phyloP scores from a whole-genome alignment of 2,329 filamentous ascomycete genomes.

The Neofusicoccum sp. region DNA sequence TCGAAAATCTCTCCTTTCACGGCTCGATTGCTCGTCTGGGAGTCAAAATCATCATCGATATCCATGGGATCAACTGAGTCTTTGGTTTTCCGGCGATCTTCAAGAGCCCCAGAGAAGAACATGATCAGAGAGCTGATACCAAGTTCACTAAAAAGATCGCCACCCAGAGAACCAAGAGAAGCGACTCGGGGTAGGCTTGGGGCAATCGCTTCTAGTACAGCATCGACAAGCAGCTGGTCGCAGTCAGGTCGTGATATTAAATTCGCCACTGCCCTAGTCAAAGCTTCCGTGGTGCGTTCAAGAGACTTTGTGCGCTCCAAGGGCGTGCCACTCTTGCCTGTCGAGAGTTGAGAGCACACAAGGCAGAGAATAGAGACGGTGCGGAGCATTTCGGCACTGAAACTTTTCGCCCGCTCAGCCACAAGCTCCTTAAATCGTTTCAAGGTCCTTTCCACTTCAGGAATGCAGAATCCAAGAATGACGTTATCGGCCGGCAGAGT shows the following conservation, averaged over 20 bases:
- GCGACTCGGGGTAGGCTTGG: conserved; percentile 32
- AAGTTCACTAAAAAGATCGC: conserved; percentile 24
- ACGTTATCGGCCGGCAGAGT: background rate
- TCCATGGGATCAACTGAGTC: conserved; percentile 59
- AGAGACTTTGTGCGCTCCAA: conserved; percentile 22
- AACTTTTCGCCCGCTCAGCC: conserved; percentile 43
- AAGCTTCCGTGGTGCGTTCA: conserved; percentile 23
- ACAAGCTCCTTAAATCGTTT: conserved; percentile 45
- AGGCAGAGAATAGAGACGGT: conserved; percentile 51
- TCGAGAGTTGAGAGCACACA: conserved; percentile 28
- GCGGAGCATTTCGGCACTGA: conserved; percentile 52
- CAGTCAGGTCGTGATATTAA: conserved; percentile 39
- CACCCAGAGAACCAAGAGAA: conserved; percentile 21
- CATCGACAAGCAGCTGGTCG: conserved; percentile 45
- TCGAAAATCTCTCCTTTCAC: conserved; percentile 32
- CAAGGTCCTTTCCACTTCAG: conserved; percentile 46
- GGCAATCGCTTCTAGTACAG: conserved; percentile 38
- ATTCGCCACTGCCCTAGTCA: conserved; percentile 32
- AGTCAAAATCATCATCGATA: conserved; percentile 63
- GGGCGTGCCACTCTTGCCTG: conserved; percentile 25
- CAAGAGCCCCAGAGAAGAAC: conserved; percentile 32
- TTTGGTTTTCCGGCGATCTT: conserved; percentile 26
- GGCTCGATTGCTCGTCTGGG: conserved; percentile 53
- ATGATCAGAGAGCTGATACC: conserved; percentile 36
- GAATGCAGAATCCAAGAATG: conserved; percentile 46